Percentiles rank a stretch among this genome's conserved stretches.
Evolutionary conservation across 2,329 filamentous ascomycete genomes (phyloP).

Genomic region (Alternaria longipes): DNA sequence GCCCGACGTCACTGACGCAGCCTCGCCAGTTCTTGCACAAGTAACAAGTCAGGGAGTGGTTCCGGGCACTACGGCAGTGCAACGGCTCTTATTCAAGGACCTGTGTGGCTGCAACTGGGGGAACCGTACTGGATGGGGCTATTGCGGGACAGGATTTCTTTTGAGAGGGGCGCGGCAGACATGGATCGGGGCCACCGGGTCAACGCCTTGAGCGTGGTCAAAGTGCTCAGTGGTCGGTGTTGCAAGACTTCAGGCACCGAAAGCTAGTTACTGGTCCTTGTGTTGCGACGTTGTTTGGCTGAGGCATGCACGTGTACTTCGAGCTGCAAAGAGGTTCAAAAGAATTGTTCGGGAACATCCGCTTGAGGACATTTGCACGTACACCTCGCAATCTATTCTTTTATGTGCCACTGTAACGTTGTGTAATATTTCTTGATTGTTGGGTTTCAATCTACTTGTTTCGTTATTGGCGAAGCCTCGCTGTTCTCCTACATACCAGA

Average conservation of each 20-base stretch:
- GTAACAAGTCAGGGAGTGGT: neutral
- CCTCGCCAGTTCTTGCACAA: neutral
- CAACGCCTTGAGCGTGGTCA: neutral
- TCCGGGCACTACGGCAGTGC: neutral
- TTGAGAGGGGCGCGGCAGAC: neutral
- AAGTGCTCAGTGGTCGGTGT: neutral
- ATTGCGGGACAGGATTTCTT: neutral
- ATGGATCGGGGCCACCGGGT: neutral
- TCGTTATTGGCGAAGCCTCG: neutral
- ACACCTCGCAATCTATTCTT: neutral
- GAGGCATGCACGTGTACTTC: neutral
- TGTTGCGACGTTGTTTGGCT: neutral
- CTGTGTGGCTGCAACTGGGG: neutral
- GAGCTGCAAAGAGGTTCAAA: neutral
- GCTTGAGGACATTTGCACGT: neutral
- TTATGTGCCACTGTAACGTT: neutral
- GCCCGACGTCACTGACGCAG: neutral
- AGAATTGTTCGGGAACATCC: neutral
- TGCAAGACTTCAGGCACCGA: neutral
- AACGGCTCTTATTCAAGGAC: neutral
- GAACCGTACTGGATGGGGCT: neutral
- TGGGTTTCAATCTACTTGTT: neutral
- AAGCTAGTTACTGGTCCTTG: neutral
- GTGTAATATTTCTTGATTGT: too few species aligned
- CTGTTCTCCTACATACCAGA: neutral